Base-by-base conservation (phyloP, 2,329 filamentous ascomycete species). In the Trichoderma endophyticum region DNA sequence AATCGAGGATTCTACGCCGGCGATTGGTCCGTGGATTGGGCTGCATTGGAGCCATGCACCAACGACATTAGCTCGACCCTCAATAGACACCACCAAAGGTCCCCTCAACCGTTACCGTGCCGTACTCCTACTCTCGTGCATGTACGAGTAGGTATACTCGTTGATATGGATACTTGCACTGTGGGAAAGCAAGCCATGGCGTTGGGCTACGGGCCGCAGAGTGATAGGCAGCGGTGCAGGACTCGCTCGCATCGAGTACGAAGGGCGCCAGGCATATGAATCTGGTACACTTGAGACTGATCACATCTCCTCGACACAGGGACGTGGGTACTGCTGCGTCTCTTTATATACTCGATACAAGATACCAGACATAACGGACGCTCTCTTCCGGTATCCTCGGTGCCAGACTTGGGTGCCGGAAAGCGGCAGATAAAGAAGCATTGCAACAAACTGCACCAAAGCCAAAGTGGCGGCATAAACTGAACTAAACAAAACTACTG, bases 31-130 rank as follows among this genome's bases (percentile, higher is more conserved):
- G 36, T 21, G 30, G 51, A 57, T 71, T 71, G 69, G 61, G 60
- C 51, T 71, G 61, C 60, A 70, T 64, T 71, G 54, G 69, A 65
- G 61, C 36, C 61, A 34, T 71, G 61, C 61, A 65, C 61, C 57
- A 57, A 51, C 68, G 59, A 48, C 68, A 57, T 48, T 70, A 70
- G 68, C 43, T 39, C 34, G 68, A 21, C 68, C 39, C 67, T 68
- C 65, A 60, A 26, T 18, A 36, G 59, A 68, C 59, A 63, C 67
- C 30, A 62, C 39, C 39, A 54, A 51, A 62, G 28, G 57, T 34
- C 26, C 43, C 30, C 36, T 34, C 56, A 12, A 64, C 26, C 14
- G 36, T 15, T 30, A 51, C 60, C 15, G 32, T 62, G 36, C 59
- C 54, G 21, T 21, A 36, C 36, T 39, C 36, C 15, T 39, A 18